Evolutionary conservation across 2,329 filamentous ascomycete genomes (phyloP), one percentile per base, ranked within the genome.

Genomic region (Ophiostoma quercus): DNA sequence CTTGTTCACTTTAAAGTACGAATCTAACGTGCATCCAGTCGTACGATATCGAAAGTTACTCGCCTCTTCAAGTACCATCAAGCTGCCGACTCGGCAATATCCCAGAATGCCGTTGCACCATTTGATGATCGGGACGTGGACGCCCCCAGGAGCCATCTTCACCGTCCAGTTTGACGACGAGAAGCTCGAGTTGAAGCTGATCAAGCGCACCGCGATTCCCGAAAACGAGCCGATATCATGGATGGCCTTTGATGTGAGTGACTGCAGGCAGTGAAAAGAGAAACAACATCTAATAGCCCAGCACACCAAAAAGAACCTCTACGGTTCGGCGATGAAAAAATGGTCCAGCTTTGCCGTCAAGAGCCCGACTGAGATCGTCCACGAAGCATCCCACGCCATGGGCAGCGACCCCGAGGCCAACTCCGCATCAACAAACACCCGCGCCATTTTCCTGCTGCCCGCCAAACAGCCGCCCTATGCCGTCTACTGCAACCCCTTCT

Each of bases 81-180:
- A 16, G 16, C 34, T 12, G 4, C 25, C 65, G 66, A 19, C 66
- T 22, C 47, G 32, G 14, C 62, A 32, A 60, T 63, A 32, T 22
- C 34, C 19, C 34, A n/a, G 39, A 72, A 94, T 94, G 90, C 88
- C 91, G 67, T 74, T 87, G 77, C 92, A 96, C 79, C 92, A 96
- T 82, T 84, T 96, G 77, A 95, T 96, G 91, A 88, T 94, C 76
- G 92, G 92, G 73, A 96, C 92, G 69, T 96, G 92, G 92, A 94
- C 92, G 72, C 91, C 90, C 71, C 92, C 92, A 69, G 92, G 92
- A 66, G 91, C 92, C 78, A 95, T 96, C 76, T 95, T 95, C 80
- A 96, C 92, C 0, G 90, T 96, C 71, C 87, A 89, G 72, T 96
- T 96, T 77, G 91, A 96, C 80, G 92, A 94, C 74, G 90, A 94